Evolutionary conservation across 148 eudicot genomes (phyloP), one percentile per base, ranked within the genome.

Genomic region (Bassia scoparia): DNA sequence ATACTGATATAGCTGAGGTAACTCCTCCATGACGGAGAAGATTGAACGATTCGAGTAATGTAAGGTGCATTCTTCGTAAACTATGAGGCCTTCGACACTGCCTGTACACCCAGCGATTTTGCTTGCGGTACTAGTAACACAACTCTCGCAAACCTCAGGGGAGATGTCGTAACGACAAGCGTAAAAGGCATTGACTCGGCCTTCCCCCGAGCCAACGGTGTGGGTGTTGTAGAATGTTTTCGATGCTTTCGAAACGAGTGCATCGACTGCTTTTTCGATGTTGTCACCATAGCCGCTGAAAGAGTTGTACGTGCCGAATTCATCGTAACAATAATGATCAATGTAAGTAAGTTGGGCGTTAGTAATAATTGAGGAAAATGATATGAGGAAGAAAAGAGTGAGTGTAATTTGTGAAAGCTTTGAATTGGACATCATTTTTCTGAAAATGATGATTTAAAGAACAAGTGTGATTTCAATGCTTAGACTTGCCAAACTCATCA

Each of bases 81-180:
- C 27, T 4, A 69, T 44, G 7, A 52, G 3, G 38, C 50, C 59
- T 26, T 69, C 69, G 4, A 69, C 53, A 35, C 68, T 61, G 17
- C 5, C 17, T 2, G 18, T 3, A 29, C 79, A 76, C 18, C 5
- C 0, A 0, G 71, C 2, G 3, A 58, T 43, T n/a, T n/a, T 58
- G 0, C n/a, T 27, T 0, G 61, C 4, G 2, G 58, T 23, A 21
- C 59, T 30, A 0, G 67, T 6, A 35, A 76, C 79, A 26, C 79
- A 76, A 27, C 50, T 52, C n/a, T 76, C 61, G 48, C 79, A 76
- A 38, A 1, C 68, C 46, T 61, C 53, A 2, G 29, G 34, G 2
- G 69, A 26, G 11, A 69, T 31, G 27, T 76, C 74, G 58, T 76
- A 76, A 2, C 79, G 79, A 69, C 79, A 76, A 2, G 26, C 37